A percentile compares a stretch with the other conserved stretches of the same genome.
phyloP scores from a whole-genome alignment of 352 stramenopile species.

The Chrysophaeum taylorii region DNA sequence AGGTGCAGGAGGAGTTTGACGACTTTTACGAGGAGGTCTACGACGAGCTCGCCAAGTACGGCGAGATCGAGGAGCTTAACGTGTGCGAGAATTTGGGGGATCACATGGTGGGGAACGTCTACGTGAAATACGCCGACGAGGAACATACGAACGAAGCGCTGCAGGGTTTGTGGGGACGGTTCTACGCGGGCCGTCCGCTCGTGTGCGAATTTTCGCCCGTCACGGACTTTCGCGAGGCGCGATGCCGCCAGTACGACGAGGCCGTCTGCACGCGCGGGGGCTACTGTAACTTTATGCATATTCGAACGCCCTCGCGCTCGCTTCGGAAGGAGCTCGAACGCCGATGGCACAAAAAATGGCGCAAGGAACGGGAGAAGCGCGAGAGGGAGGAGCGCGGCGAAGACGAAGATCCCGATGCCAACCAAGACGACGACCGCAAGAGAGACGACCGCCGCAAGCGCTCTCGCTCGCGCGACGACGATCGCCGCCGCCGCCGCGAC shows the following conservation, averaged over 20 bases:
- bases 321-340: conserved; percentile 69
- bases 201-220: conserved; percentile 96
- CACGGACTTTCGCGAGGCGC: conserved; percentile 92
- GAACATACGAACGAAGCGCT: conserved; percentile 89
- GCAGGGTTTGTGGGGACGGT: conserved; percentile 88
- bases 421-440: not conserved
- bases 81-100: conserved; percentile 99
- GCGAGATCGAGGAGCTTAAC: conserved; percentile 92
- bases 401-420: not conserved
- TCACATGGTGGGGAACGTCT: conserved; percentile 99
- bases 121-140: conserved; percentile 96
- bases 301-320: conserved; percentile 68
- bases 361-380: conserved; percentile 11
- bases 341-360: conserved; percentile 50
- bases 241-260: conserved; percentile 97
- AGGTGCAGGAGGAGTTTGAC: conserved; percentile 84
- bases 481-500: not conserved
- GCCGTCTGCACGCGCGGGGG: conserved; percentile 86
- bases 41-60: conserved; percentile 95
- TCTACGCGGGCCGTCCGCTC: conserved; percentile 87
- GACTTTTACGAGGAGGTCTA: conserved; percentile 88
- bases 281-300: conserved; percentile 99
- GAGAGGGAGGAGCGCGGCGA: conserved; percentile 12
- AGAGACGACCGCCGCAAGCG: not conserved
- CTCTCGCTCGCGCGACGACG: not conserved